Percentiles rank a stretch among this genome's conserved stretches.
Conservation (phyloP, 169 alveolate genomes). For the Ichthyophthirius multifiliis region DNA sequence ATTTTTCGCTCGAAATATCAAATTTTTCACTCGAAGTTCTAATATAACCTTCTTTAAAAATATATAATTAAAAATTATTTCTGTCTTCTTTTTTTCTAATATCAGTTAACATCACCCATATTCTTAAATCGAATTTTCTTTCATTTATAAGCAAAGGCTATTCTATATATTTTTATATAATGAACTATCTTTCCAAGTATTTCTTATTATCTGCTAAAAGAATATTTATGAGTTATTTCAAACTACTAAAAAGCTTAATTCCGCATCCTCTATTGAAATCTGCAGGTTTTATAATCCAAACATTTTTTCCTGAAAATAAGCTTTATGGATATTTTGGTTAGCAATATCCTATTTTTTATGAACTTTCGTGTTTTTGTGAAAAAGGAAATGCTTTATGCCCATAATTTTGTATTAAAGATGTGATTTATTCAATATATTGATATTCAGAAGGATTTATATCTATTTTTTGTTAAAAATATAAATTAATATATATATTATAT, state of each 20-base stretch:
- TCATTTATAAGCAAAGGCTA: constrained; percentile 66
- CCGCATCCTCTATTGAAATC: constrained; percentile 53
- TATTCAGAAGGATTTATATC: neutral
- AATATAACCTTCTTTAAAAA: constrained; percentile 71
- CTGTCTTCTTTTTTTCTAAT: too few relatives aligned
- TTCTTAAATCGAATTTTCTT: constrained; percentile 78
- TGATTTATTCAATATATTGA: neutral
- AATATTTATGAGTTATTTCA: neutral
- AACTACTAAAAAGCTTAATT: constrained; percentile 30
- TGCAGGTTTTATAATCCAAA: constrained; percentile 54
- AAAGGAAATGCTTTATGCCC: neutral
- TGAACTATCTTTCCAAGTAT: constrained; percentile 30
- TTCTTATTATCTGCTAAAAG: neutral
- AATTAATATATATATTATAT: neutral
- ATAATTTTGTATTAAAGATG: neutral
- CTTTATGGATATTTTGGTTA: neutral
- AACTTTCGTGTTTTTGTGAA: neutral
- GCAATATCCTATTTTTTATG: neutral
- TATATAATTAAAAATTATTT: neutral
- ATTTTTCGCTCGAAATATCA: constrained; percentile 46
- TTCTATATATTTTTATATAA: constrained; percentile 78
- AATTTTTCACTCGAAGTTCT: constrained; percentile 70
- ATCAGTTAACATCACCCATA: constrained; percentile 82
- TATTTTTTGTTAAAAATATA: neutral
- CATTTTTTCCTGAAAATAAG: constrained; percentile 7